Evolutionary conservation across 2,329 filamentous ascomycete genomes (phyloP), one percentile per base, ranked within the genome.

Genomic region (Thelonectria blattea): DNA sequence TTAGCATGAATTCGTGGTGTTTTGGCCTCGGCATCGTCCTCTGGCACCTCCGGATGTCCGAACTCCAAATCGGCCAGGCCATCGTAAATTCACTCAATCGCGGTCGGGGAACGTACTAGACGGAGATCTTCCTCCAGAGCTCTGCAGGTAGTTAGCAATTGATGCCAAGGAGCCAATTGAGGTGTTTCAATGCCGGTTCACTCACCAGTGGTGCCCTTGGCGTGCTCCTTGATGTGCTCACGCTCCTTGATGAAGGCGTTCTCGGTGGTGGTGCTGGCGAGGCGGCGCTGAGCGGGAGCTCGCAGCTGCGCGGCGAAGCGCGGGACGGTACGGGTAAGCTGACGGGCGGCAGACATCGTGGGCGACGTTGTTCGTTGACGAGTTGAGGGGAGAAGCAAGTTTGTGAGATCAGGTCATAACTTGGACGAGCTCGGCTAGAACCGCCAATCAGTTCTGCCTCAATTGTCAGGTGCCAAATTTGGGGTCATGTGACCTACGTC

Each of bases 171-270:
- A 24, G 52, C 52, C 65, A 66, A 68, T 70, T 70, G 66, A 62
- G 54, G 43, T 49, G 45, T 53, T 45, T 32, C 10, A 51, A 58
- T 47, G 24, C 37, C 12, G 22, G 27, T 58, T 39, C 24, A 85
- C 90, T 77, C 76, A 97, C 93, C 90, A 79, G 90, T 91, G 69
- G 92, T 95, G 74, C 85, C 85, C 69, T 84, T 87, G 74, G 95
- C 95, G 79, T 99, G 95, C 72, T 92, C 88, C 85, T 96, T 93
- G 76, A 97, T 91, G 73, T 91, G 91, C 77, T 88, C 84, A 77
- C 95, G 88, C 86, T 99, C 95, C 74, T 90, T 89, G 84, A 96
- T 89, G 86, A 98, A 99, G 74, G 88, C 88, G 81, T 96, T 98
- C 82, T 97, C 91, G 77, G 89, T 87, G 72, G 91, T 77, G 71